Percentiles rank a stretch among this genome's conserved stretches.
These are phyloP conservation scores for Plectosphaerella sp. DNA, from an alignment of 2,329 filamentous ascomycete species.

Conservation along the genomic window DNA sequence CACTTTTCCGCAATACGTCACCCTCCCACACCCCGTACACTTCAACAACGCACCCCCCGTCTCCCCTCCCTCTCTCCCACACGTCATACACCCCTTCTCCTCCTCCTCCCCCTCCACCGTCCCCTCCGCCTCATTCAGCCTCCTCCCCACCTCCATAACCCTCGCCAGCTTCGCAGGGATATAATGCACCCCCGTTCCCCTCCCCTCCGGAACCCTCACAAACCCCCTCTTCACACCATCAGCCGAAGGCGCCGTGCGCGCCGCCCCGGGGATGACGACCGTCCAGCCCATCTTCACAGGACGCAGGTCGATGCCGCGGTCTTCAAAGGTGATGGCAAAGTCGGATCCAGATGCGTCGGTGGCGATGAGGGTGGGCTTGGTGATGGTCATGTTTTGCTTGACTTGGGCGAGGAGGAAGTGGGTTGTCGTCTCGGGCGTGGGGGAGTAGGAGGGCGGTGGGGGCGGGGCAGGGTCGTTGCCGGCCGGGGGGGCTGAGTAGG, in stretches of 20 bases:
- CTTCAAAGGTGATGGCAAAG: constrained; percentile 43
- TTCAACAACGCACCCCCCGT: constrained; percentile 22
- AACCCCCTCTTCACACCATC: constrained; percentile 31
- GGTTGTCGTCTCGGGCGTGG: constrained; percentile 2
- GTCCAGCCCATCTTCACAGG: constrained; percentile 35
- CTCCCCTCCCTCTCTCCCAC: constrained; percentile 20
- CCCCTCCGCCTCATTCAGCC: constrained; percentile 12
- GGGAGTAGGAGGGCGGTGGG: background rate
- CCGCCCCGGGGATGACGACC: constrained; percentile 29
- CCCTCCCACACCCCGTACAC: constrained; percentile 38
- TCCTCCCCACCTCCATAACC: constrained; percentile 19
- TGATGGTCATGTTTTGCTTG: constrained; percentile 43
- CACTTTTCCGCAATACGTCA: constrained; percentile 43
- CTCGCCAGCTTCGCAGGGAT: constrained; percentile 24
- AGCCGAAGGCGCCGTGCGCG: constrained; percentile 23
- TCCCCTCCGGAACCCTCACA: constrained; percentile 28
- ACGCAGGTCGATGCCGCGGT: constrained; percentile 25
- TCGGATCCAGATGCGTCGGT: constrained; percentile 31
- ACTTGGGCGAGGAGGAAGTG: constrained; percentile 39
- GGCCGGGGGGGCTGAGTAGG: constrained; percentile 3
- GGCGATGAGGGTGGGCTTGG: constrained; percentile 42
- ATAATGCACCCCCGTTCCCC: constrained; percentile 26
- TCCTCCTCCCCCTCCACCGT: constrained; percentile 3
- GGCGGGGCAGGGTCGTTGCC: background rate
- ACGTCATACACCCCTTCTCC: constrained; percentile 18